phyloP scores from a whole-genome alignment of 2,329 filamentous ascomycete genomes.

The Dendrostoma leiphaemia region DNA sequence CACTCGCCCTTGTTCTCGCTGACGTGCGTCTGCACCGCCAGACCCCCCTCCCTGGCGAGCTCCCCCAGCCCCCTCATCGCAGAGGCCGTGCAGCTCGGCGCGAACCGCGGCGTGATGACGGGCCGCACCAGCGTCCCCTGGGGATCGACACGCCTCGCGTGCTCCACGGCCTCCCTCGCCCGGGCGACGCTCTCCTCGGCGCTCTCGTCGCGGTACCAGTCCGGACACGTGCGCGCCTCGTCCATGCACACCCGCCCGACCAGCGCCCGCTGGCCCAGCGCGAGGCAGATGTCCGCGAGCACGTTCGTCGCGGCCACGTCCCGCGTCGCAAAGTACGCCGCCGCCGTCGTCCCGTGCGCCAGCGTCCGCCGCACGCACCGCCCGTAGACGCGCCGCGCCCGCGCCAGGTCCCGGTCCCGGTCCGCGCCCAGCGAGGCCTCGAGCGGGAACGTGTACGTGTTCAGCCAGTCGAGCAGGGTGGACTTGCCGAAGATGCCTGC shows the following conservation, averaged over 20 bases:
- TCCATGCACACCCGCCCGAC: constrained; percentile 98
- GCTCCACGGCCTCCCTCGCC: constrained; percentile 59
- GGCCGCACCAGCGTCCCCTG: constrained; percentile 64
- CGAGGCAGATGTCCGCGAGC: constrained; percentile 79
- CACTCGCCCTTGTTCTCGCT: constrained; percentile 79
- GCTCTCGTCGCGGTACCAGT: constrained; percentile 76
- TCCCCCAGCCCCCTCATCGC: constrained; percentile 63
- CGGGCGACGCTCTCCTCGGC: constrained; percentile 54
- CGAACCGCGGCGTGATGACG: constrained; percentile 75
- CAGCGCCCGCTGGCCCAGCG: constrained; percentile 80
- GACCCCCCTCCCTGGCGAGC: constrained; percentile 58
- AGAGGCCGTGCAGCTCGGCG: constrained; percentile 57
- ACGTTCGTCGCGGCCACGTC: constrained; percentile 88
- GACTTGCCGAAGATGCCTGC: constrained; percentile 90
- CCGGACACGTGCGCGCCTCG: constrained; percentile 59
- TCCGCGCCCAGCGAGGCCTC: constrained; percentile 65
- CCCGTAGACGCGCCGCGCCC: constrained; percentile 71
- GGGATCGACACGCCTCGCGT: constrained; percentile 69
- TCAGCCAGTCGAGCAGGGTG: constrained; percentile 89
- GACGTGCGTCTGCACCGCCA: constrained; percentile 86
- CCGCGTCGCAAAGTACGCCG: constrained; percentile 91
- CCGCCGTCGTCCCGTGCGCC: constrained; percentile 87
- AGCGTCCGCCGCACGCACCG: constrained; percentile 78
- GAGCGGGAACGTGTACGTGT: constrained; percentile 92
- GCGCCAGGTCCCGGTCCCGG: constrained; percentile 49